Evolutionary conservation across 2,329 filamentous ascomycete genomes (phyloP).

Genomic region (Ceratocystis cacaofunesta): DNA sequence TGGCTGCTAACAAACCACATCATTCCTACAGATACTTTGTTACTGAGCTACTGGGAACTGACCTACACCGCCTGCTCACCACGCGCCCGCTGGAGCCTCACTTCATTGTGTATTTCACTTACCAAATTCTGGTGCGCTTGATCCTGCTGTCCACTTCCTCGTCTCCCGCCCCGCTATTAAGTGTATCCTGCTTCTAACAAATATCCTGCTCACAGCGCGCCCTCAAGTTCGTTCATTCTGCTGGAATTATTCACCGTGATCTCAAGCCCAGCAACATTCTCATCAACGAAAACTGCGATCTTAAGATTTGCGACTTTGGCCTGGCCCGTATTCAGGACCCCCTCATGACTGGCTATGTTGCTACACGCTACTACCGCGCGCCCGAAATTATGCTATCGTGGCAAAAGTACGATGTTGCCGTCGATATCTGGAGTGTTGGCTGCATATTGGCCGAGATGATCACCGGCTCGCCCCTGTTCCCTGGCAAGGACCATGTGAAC

Average conservation of each 20-base stretch:
- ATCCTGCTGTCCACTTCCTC: neutral
- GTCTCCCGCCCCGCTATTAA: neutral
- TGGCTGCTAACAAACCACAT: conserved; percentile 15
- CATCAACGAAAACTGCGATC: conserved; percentile 97
- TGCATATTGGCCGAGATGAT: conserved; percentile 99
- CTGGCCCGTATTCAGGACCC: conserved; percentile 95
- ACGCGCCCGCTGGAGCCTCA: conserved; percentile 96
- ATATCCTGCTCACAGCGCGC: conserved; percentile 49
- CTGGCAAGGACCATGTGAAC: conserved; percentile 97
- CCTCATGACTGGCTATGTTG: conserved; percentile 99
- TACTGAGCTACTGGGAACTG: conserved; percentile 91
- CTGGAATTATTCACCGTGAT: conserved; percentile 92
- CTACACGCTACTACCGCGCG: conserved; percentile 94
- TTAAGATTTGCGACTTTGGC: conserved; percentile 99
- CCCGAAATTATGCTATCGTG: conserved; percentile 99
- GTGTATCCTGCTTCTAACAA: neutral
- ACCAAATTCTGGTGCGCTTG: conserved; percentile 78
- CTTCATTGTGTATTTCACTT: conserved; percentile 99
- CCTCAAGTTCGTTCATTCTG: conserved; percentile 97
- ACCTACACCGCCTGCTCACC: conserved; percentile 86
- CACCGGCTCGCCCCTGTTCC: conserved; percentile 94
- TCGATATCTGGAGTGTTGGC: conserved; percentile 97
- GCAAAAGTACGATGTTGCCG: conserved; percentile 99
- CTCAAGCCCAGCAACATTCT: conserved; percentile 98
- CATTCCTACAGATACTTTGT: conserved; percentile 65